Conservation (phyloP, 2,329 filamentous ascomycete genomes). For the Xylaria sp. region DNA sequence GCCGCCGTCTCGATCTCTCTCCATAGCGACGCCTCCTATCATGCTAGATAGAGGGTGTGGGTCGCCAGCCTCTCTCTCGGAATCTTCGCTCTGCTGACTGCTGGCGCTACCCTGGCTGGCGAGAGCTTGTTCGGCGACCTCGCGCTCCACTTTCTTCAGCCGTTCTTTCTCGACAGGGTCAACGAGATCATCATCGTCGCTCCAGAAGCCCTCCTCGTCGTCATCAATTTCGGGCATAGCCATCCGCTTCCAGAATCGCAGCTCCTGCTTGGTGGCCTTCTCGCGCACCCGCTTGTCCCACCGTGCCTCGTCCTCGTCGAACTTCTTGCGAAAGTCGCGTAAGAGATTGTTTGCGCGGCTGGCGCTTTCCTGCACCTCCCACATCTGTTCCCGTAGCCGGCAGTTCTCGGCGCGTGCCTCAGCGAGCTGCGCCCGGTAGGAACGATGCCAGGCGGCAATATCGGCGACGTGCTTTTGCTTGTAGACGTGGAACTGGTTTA, state of each 20-base stretch:
- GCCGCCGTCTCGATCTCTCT: conserved; percentile 50
- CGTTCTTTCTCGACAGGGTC: conserved; percentile 70
- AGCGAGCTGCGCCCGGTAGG: conserved; percentile 72
- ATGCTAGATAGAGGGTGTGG: conserved; percentile 43
- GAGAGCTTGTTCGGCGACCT: conserved; percentile 55
- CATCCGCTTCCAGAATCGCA: conserved; percentile 74
- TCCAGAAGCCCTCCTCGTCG: conserved; percentile 69
- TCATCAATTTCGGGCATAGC: conserved; percentile 71
- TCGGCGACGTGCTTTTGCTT: conserved; percentile 71
- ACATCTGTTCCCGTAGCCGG: conserved; percentile 72
- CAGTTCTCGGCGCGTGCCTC: conserved; percentile 73
- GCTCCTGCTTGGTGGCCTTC: conserved; percentile 65
- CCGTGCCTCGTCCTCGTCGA: conserved; percentile 66
- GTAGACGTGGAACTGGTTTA: conserved; percentile 73
- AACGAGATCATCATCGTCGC: conserved; percentile 72
- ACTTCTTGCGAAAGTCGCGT: conserved; percentile 65
- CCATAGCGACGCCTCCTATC: conserved; percentile 59
- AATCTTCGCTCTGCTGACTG: conserved; percentile 52
- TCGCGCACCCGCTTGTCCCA: conserved; percentile 66
- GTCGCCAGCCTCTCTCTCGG: conserved; percentile 49
- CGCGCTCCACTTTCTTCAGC: conserved; percentile 61
- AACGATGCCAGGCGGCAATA: conserved; percentile 72
- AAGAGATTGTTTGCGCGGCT: conserved; percentile 67
- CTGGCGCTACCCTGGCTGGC: conserved; percentile 48
- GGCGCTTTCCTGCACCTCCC: conserved; percentile 73